These are phyloP conservation scores for Penicillium salamii DNA, from an alignment of 495 filamentous ascomycete species.

Conservation along the genomic window DNA sequence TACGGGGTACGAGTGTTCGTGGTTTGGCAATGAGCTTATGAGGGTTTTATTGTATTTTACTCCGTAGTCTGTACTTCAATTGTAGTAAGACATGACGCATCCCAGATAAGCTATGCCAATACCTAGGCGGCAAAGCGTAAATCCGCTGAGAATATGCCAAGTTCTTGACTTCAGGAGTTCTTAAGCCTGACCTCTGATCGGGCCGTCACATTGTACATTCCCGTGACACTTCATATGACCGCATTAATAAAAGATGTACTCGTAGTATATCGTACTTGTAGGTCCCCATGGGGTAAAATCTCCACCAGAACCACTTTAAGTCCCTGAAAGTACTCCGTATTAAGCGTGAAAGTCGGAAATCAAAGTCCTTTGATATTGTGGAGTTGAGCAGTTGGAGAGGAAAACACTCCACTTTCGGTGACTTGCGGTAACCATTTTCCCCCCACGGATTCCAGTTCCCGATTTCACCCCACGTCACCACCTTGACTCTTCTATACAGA, in stretches of 20 bases:
- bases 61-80: too few species aligned
- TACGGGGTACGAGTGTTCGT: too few species aligned
- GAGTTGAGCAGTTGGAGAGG: not conserved
- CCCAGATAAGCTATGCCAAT: not conserved
- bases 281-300: not conserved
- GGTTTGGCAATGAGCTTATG: too few species aligned
- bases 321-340: not conserved
- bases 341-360: not conserved
- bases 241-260: not conserved
- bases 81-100: too few species aligned
- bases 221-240: conserved; percentile 1
- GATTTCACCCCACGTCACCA: conserved; percentile 12
- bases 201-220: not conserved
- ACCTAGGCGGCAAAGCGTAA: not conserved
- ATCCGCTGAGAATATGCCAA: not conserved
- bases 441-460: conserved; percentile 24
- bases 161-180: not conserved
- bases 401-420: not conserved
- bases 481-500: not conserved
- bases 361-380: not conserved
- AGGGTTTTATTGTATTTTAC: too few species aligned
- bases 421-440: conserved; percentile 6
- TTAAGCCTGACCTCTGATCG: not conserved
- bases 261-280: not conserved
- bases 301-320: too few species aligned